A percentile compares a stretch with the other conserved stretches of the same genome.
phyloP scores from a whole-genome alignment of 1,284 basidiomycete species.

The Afroboletus lepidellus region DNA sequence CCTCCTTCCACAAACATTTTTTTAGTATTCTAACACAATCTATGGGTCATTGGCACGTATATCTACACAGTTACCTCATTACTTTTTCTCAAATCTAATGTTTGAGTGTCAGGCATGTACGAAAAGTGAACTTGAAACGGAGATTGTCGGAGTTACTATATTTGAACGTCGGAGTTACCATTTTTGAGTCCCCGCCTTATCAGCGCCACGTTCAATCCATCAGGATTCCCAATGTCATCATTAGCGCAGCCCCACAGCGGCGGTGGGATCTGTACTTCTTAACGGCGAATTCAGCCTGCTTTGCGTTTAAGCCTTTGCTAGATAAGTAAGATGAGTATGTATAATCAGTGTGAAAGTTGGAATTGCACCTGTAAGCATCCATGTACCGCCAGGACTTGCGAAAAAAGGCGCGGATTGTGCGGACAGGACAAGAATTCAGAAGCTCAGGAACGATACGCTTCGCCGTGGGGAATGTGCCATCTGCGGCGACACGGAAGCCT shows the following conservation, averaged over 20 bases:
- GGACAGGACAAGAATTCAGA: background rate
- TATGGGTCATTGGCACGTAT: too few species aligned
- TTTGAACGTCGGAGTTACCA: background rate
- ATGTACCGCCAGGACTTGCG: background rate
- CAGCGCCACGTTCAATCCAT: background rate
- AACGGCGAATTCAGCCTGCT: background rate
- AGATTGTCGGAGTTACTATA: background rate
- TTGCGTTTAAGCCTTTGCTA: background rate
- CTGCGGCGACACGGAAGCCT: background rate
- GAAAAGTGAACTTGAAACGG: background rate
- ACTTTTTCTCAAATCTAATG: too few species aligned
- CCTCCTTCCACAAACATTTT: too few species aligned
- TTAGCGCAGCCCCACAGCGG: background rate
- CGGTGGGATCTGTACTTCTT: background rate
- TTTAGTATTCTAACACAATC: too few species aligned
- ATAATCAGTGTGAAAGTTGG: too few species aligned
- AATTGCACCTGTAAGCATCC: constrained; percentile 1
- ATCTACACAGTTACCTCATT: too few species aligned
- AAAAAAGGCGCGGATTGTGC: background rate
- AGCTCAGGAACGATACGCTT: background rate
- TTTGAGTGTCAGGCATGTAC: too few species aligned
- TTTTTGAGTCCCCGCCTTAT: background rate
- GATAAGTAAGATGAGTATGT: background rate
- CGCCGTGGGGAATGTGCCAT: background rate
- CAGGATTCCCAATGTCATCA: background rate